These are phyloP conservation scores for Globisporangium solare DNA, from an alignment of 352 stramenopile species.

Conservation along the genomic window DNA sequence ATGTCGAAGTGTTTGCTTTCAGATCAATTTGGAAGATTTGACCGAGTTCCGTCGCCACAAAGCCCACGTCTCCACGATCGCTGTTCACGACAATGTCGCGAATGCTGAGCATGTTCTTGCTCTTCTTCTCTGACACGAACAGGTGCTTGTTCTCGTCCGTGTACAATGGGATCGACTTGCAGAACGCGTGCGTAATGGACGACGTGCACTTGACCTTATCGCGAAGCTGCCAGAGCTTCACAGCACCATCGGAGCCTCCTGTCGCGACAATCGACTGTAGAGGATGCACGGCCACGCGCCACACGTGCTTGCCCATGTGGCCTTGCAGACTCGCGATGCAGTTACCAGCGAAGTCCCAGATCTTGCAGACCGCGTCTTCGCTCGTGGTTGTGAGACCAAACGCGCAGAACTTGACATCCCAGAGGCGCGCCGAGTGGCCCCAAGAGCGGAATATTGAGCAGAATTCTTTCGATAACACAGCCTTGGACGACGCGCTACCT, in stretches of 20 bases:
- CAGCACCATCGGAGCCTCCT: constrained; percentile 68
- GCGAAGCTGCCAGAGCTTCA: constrained; percentile 74
- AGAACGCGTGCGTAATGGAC: constrained; percentile 11
- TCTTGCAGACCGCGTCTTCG: constrained; percentile 72
- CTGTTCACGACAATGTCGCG: constrained; percentile 46
- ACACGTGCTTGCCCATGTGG: constrained; percentile 73
- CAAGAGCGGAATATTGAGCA: constrained; percentile 63
- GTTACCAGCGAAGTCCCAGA: constrained; percentile 56
- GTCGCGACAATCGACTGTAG: constrained; percentile 43
- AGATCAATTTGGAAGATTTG: constrained; percentile 48
- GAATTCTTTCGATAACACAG: constrained; percentile 27
- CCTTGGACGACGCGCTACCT: not conserved
- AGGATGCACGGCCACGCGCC: constrained; percentile 66
- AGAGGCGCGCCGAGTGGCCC: constrained; percentile 80
- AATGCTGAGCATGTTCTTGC: constrained; percentile 24
- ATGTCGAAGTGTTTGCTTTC: constrained; percentile 19
- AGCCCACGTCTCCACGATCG: constrained; percentile 25
- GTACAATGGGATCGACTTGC: constrained; percentile 14
- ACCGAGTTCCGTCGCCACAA: constrained; percentile 63
- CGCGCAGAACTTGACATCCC: constrained; percentile 76
- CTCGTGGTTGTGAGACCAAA: constrained; percentile 52
- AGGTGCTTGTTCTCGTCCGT: not conserved
- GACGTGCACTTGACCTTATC: constrained; percentile 50
- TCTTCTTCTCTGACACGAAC: constrained; percentile 3
- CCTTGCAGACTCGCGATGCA: constrained; percentile 74